Evolutionary conservation across 306 rosid species (phyloP).

Genomic region (Acmispon strigosus): DNA sequence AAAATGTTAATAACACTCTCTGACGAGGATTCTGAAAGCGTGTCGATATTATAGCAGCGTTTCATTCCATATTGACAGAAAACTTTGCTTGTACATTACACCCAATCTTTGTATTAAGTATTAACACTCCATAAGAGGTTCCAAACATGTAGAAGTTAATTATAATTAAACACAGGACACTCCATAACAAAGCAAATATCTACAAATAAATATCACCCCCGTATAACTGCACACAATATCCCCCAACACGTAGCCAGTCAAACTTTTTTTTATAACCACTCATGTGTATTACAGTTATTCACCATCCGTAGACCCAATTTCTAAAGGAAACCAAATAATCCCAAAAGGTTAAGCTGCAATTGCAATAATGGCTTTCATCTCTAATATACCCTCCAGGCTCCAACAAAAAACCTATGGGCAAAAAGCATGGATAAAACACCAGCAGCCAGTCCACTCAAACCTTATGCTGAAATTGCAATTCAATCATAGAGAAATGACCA

Average conservation of each 20-base stretch:
- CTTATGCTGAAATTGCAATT: not conserved
- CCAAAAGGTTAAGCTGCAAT: not conserved
- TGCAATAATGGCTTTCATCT: not conserved
- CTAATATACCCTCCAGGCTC: not conserved
- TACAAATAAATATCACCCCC: not conserved
- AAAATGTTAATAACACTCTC: not conserved
- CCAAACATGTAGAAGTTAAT: not conserved
- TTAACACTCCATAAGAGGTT: not conserved
- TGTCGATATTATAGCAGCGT: not conserved
- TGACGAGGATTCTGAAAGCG: constrained; percentile 2
- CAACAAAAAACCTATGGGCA: not conserved
- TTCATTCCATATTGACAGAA: constrained; percentile 5
- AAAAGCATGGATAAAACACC: not conserved
- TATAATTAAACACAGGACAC: not conserved
- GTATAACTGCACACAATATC: not conserved
- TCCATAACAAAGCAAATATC: constrained; percentile 4
- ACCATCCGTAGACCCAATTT: not conserved
- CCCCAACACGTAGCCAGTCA: not conserved
- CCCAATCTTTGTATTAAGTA: not conserved
- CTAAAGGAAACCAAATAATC: not conserved
- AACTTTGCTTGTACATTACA: not conserved
- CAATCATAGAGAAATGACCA: constrained; percentile 4
- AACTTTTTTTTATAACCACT: not conserved
- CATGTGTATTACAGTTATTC: not conserved
- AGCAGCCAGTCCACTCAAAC: not conserved